Evolutionary conservation across 441 rosid species (phyloP), one percentile per base, ranked within the genome.

Genomic region (Pelargonium australe): DNA sequence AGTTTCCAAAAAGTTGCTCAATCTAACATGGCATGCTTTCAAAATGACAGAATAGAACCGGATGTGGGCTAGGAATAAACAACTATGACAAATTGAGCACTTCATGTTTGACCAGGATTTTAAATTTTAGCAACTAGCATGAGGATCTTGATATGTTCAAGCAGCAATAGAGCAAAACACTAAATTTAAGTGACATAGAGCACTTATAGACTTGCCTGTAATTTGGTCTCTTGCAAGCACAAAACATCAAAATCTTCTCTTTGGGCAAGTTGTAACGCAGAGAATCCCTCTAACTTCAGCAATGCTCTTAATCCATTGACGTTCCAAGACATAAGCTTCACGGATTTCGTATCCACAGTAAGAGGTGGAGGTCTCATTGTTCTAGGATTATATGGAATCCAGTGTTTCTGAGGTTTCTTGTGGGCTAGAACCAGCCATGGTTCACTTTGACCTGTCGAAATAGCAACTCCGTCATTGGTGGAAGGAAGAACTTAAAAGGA

Each of bases 151-250:
- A 55, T 41, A 28, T 7, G 4, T 45, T 19, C 20, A 7, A 23
- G 43, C 8, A 20, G 41, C 25, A 20, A 19, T 65, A 61, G 3
- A 17, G 2, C 68, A 45, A 28, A 69, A 40, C 13, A 7, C 13
- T 17, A 7, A 45, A 60, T 14, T 20, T 31, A 25, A 12, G 10
- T 3, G 45, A 13, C 2, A 23, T 31, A 20, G 43, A 43, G 60
- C n/a, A 57, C 20, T 23, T 19, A 7, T 13, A 77, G 67, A 71
- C 80, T 80, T 76, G 75, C 98, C 93, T 89, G 95, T 47, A 94
- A 74, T 83, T 94, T 89, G 73, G 98, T 94, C 77, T 94, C 98
- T 77, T 94, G 98, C 81, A 94, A 85, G 85, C 98, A 94, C 76
- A 91, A 67, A 12, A 94, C 81, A 75, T 94, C 97, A 66, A 94